These are phyloP conservation scores for Kodamaea jinghongensis DNA, from an alignment of 805 yeast genomes.

Conservation along the genomic window DNA sequence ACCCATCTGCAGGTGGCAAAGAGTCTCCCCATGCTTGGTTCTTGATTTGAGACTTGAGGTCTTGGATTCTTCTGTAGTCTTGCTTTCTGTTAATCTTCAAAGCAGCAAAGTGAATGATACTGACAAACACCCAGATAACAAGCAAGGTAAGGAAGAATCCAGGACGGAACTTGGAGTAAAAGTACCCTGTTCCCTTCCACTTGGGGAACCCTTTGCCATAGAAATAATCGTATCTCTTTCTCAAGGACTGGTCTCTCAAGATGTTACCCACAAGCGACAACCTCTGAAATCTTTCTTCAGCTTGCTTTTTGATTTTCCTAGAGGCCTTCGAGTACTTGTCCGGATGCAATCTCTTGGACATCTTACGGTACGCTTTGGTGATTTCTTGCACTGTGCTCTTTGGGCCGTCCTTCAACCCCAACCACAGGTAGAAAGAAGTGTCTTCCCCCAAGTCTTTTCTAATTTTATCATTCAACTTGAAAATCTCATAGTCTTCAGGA, in stretches of 20 bases:
- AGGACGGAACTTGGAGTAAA: slow-evolving; percentile 67
- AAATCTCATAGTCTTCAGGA: slow-evolving; percentile 76
- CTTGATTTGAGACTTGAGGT: slow-evolving; percentile 51
- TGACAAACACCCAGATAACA: slow-evolving; percentile 49
- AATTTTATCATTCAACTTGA: slow-evolving; percentile 64
- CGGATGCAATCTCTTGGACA: slow-evolving; percentile 78
- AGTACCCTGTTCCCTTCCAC: slow-evolving; percentile 68
- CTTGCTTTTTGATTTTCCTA: slow-evolving; percentile 40
- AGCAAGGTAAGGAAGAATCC: slow-evolving; percentile 50
- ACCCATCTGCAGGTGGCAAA: slow-evolving; percentile 49
- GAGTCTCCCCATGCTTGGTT: slow-evolving; percentile 56
- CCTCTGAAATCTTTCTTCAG: slow-evolving; percentile 72
- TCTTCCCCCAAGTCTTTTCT: slow-evolving; percentile 59
- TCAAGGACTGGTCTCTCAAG: slow-evolving; percentile 52
- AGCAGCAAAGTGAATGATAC: slow-evolving; percentile 57
- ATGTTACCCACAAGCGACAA: slow-evolving; percentile 75
- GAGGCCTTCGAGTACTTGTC: slow-evolving; percentile 53
- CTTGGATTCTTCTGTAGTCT: slow-evolving; percentile 54
- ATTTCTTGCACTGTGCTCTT: slow-evolving; percentile 53
- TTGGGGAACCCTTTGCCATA: slow-evolving; percentile 80
- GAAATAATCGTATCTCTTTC: slow-evolving; percentile 80
- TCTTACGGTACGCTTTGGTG: slow-evolving; percentile 62
- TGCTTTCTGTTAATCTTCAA: slow-evolving; percentile 53
- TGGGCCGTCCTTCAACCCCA: slow-evolving; percentile 47
- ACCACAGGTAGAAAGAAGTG: slow-evolving; percentile 67